Conservation (phyloP, 2,329 filamentous ascomycete genomes). For the Colletotrichum sp. region DNA sequence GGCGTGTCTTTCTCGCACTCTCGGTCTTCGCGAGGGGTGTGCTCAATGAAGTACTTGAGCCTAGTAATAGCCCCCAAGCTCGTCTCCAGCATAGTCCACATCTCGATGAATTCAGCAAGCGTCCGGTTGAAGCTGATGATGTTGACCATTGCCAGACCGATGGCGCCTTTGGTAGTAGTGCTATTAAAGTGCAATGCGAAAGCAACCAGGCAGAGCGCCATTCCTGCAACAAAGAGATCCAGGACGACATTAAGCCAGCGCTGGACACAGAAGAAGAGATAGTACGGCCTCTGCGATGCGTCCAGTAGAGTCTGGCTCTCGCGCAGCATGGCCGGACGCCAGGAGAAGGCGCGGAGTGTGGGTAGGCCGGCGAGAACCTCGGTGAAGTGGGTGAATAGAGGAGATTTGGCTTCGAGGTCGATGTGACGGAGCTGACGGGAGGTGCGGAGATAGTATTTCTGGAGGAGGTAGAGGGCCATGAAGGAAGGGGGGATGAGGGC, state of each 20-base stretch:
- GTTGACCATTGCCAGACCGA: conserved; percentile 32
- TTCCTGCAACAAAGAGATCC: conserved; percentile 51
- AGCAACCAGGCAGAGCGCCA: conserved; percentile 53
- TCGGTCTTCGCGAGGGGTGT: conserved; percentile 31
- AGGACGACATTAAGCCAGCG: conserved; percentile 53
- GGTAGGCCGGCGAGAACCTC: conserved; percentile 52
- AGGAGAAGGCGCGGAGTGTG: conserved; percentile 56
- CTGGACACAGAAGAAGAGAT: conserved; percentile 53
- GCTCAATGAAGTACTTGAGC: conserved; percentile 30
- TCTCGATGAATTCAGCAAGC: conserved; percentile 33
- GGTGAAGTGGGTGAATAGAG: conserved; percentile 55
- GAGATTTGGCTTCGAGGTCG: conserved; percentile 55
- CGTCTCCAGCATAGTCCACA: conserved; percentile 42
- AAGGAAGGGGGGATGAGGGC: conserved; percentile 47
- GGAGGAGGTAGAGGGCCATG: conserved; percentile 46
- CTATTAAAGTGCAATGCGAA: conserved; percentile 40
- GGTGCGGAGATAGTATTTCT: conserved; percentile 59
- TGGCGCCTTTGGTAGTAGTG: conserved; percentile 29
- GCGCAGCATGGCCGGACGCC: conserved; percentile 42
- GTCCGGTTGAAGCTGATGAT: conserved; percentile 32
- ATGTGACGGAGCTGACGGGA: conserved; percentile 59
- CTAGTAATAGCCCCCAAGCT: conserved; percentile 38
- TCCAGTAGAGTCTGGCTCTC: conserved; percentile 43
- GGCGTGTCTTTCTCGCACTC: background rate
- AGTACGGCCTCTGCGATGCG: conserved; percentile 52